Evolutionary conservation across 805 yeast species (phyloP).

Genomic region (Cyberlindnera maclurae): DNA sequence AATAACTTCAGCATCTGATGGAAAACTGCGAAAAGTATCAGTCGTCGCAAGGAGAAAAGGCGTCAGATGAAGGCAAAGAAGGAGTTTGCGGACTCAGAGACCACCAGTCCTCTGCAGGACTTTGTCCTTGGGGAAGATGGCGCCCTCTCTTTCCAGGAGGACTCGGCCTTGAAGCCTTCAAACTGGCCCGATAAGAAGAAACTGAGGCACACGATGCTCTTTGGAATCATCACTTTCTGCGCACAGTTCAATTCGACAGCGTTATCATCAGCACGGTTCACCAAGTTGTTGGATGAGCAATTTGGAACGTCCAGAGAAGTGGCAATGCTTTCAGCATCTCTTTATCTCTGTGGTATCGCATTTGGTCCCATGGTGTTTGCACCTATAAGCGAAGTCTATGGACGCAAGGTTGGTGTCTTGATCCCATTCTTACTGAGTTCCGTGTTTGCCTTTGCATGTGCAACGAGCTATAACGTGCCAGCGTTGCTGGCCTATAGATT

Average conservation of each 20-base stretch:
- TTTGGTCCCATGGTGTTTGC: constrained; percentile 55
- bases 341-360: constrained; percentile 61
- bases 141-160: constrained; percentile 7
- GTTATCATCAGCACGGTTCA: constrained; percentile 32
- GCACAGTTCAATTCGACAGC: constrained; percentile 47
- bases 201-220: constrained; percentile 31
- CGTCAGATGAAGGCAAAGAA: not conserved
- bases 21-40: too few species aligned
- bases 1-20: too few species aligned
- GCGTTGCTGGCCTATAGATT: constrained; percentile 48
- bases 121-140: constrained; percentile 10
- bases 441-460: constrained; percentile 42
- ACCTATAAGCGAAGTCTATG: constrained; percentile 39
- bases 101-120: not conserved
- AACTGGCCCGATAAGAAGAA: constrained; percentile 32
- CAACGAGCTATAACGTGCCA: constrained; percentile 42
- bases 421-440: constrained; percentile 33
- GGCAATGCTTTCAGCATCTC: constrained; percentile 46
- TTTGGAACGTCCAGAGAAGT: constrained; percentile 40
- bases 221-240: constrained; percentile 33
- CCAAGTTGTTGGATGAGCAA: constrained; percentile 25
- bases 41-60: not conserved
- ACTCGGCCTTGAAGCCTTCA: constrained; percentile 19
- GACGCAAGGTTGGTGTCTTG: constrained; percentile 37
- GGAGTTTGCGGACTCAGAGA: constrained; percentile 7